Evolutionary conservation across 225 moss, liverwort and hornwort genomes (phyloP).

Genomic region (Pseudoscleropodium purum): DNA sequence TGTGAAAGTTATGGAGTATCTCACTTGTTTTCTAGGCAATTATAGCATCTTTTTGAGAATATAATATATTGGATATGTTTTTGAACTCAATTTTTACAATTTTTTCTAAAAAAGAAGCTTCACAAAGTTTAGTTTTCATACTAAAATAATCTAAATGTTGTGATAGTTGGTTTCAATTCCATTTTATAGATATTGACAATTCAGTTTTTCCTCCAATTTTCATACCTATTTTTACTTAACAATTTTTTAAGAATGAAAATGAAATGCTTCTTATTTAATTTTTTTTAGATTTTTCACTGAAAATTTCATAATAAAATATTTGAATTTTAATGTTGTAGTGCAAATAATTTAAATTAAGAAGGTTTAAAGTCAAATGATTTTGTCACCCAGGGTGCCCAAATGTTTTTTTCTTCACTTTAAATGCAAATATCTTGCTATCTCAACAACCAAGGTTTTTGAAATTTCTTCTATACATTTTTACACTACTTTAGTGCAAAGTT

Average conservation of each 20-base stretch:
- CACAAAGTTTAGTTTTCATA: neutral
- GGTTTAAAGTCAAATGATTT: neutral
- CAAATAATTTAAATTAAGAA: neutral
- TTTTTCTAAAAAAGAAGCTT: neutral
- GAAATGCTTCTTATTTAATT: no score
- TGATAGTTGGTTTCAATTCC: neutral
- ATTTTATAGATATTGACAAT: neutral
- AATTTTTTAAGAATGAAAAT: neutral
- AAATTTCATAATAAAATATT: neutral
- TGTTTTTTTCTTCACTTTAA: neutral
- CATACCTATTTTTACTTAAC: neutral
- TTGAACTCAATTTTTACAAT: neutral
- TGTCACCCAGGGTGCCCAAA: neutral
- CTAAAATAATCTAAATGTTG: neutral
- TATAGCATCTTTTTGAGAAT: neutral
- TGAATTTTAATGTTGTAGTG: neutral
- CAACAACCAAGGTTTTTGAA: neutral
- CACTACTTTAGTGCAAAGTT: neutral
- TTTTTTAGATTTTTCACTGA: neutral
- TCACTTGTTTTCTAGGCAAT: fast-evolving
- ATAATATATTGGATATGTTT: neutral
- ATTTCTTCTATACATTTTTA: neutral
- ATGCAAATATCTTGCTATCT: neutral
- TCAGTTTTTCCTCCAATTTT: no score
- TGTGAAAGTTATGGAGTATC: neutral